phyloP scores from a whole-genome alignment of 1,284 basidiomycete species.

The Ganoderma boninense region DNA sequence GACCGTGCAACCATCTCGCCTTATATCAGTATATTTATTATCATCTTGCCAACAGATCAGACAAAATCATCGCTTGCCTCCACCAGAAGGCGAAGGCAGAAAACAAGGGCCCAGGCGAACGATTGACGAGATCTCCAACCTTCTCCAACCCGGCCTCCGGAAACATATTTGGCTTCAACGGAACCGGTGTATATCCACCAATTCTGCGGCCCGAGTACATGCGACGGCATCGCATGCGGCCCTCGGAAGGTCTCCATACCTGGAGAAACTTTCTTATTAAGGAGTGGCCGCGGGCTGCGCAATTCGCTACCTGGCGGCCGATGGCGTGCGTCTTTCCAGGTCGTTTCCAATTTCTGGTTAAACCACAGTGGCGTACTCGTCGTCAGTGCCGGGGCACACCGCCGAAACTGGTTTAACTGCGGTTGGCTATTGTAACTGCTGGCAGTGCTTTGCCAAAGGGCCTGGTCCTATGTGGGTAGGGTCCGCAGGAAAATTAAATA shows the following conservation, averaged over 20 bases:
- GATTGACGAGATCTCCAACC: too few species aligned
- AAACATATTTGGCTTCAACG: neutral
- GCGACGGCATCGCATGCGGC: conserved; percentile 29
- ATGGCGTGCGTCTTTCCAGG: too few species aligned
- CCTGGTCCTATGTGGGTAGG: too few species aligned
- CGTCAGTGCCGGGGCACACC: too few species aligned
- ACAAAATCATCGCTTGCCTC: too few species aligned
- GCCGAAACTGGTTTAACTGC: too few species aligned
- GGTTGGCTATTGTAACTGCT: neutral
- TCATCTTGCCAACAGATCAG: too few species aligned
- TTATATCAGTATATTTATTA: neutral
- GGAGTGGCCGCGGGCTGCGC: too few species aligned
- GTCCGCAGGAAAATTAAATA: too few species aligned
- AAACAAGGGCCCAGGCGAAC: too few species aligned
- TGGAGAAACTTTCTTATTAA: neutral
- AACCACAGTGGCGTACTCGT: neutral
- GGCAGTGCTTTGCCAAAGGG: neutral
- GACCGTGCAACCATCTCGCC: neutral
- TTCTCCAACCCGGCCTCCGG: too few species aligned
- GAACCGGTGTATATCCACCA: neutral
- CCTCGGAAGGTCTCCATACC: conserved; percentile 5
- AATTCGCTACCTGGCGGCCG: too few species aligned
- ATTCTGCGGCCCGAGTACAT: conserved; percentile 7
- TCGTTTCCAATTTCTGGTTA: neutral
- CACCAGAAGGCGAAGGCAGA: neutral